Conservation (phyloP, 495 filamentous ascomycete species). For the Neurospora sp. region DNA sequence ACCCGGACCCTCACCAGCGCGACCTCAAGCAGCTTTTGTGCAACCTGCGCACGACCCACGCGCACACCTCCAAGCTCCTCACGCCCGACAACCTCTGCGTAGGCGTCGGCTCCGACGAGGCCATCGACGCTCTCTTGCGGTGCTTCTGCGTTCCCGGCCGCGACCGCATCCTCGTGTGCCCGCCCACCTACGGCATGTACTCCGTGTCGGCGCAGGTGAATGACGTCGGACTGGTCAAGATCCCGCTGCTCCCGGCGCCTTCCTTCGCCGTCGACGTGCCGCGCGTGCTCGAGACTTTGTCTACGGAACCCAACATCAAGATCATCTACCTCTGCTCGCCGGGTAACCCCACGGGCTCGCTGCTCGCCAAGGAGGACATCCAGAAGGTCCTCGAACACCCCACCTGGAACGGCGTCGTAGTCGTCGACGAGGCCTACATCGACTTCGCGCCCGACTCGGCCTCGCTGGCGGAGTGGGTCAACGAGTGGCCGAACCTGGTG, state of each 20-base stretch:
- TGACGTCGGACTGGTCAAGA: constrained; percentile 74
- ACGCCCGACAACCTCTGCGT: constrained; percentile 80
- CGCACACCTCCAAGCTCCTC: constrained; percentile 64
- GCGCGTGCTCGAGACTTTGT: constrained; percentile 54
- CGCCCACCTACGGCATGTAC: constrained; percentile 99
- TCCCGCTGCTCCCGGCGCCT: constrained; percentile 54
- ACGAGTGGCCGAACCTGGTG: constrained; percentile 89
- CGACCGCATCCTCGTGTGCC: constrained; percentile 88
- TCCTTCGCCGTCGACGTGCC: constrained; percentile 61
- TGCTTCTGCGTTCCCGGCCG: constrained; percentile 81
- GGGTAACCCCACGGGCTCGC: constrained; percentile 79
- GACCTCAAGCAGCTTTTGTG: constrained; percentile 82
- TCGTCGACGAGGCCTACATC: constrained; percentile 93
- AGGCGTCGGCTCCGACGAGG: constrained; percentile 92
- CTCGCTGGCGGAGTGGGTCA: constrained; percentile 85
- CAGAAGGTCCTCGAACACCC: constrained; percentile 68
- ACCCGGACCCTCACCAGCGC: constrained; percentile 90
- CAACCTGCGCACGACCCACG: constrained; percentile 75
- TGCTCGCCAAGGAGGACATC: constrained; percentile 70
- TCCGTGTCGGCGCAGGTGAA: constrained; percentile 86
- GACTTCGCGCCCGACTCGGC: constrained; percentile 78
- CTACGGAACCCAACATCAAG: constrained; percentile 61
- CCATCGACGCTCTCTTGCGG: constrained; percentile 84
- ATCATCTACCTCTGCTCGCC: constrained; percentile 86
- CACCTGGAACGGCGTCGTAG: constrained; percentile 89